phyloP scores from a whole-genome alignment of 2,329 filamentous ascomycete genomes.

The Aspergillus sergii region DNA sequence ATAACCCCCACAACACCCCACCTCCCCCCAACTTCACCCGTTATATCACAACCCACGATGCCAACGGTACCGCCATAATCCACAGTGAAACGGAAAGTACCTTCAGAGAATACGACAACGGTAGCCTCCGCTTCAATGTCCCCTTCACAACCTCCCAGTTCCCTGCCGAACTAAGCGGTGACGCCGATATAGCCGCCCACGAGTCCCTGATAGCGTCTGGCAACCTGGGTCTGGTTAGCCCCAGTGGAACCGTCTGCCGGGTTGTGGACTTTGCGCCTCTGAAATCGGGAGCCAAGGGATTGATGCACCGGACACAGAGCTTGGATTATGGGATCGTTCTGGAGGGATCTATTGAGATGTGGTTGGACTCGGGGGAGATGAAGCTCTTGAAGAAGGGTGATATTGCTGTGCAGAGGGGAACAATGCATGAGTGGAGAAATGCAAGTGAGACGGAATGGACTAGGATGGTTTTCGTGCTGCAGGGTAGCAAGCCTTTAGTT shows the following conservation, averaged over 20 bases:
- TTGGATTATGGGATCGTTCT: conserved; percentile 60
- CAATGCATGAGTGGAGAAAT: conserved; percentile 59
- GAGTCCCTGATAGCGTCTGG: conserved; percentile 28
- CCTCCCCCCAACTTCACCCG: conserved; percentile 31
- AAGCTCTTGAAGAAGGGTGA: conserved; percentile 54
- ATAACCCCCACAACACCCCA: conserved; percentile 16
- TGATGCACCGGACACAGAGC: conserved; percentile 58
- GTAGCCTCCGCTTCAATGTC: conserved; percentile 42
- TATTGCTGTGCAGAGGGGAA: conserved; percentile 59
- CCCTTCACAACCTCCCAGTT: conserved; percentile 45
- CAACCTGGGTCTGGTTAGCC: conserved; percentile 40
- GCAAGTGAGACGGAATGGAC: conserved; percentile 51
- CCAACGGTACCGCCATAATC: conserved; percentile 39
- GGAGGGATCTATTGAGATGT: conserved; percentile 56
- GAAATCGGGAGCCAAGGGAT: conserved; percentile 40
- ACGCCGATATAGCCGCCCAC: conserved; percentile 38
- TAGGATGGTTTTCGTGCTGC: conserved; percentile 45
- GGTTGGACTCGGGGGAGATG: conserved; percentile 55
- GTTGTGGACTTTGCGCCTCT: conserved; percentile 54
- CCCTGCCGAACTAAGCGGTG: conserved; percentile 37
- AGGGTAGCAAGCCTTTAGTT: conserved; percentile 28
- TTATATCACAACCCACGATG: conserved; percentile 43
- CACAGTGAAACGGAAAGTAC: conserved; percentile 32
- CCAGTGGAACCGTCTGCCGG: conserved; percentile 47
- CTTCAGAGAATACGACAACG: conserved; percentile 32